Conservation (phyloP, 2,329 filamentous ascomycete species). For the Capronia coronata region DNA sequence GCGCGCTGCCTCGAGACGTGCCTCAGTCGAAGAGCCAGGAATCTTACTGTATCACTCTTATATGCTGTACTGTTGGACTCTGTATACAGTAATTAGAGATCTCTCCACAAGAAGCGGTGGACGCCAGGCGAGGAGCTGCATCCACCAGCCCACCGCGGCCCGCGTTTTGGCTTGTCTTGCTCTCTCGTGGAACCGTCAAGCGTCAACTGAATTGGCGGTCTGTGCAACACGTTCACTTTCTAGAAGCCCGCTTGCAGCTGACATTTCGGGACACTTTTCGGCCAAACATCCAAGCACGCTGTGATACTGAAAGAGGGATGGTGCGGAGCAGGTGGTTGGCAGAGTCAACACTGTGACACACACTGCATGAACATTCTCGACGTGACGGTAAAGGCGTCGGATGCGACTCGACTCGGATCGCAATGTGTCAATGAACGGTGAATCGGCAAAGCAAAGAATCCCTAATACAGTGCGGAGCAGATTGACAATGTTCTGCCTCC, state of each 20-base stretch:
- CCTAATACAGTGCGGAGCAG: background rate
- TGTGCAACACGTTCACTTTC: background rate
- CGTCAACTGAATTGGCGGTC: background rate
- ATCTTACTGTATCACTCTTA: no score
- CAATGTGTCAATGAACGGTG: no score
- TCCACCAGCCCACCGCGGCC: background rate
- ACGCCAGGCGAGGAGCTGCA: background rate
- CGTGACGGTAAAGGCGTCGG: no score
- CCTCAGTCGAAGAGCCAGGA: background rate
- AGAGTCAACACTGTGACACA: background rate
- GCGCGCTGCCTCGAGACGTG: conserved; percentile 2
- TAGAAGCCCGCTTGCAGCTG: background rate
- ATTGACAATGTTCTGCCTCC: background rate
- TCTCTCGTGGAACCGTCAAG: background rate
- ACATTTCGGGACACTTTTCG: background rate
- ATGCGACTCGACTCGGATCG: no score
- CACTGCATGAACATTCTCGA: no score
- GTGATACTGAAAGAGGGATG: background rate
- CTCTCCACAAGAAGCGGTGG: background rate
- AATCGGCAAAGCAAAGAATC: background rate
- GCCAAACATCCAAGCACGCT: background rate
- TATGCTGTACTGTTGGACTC: no score
- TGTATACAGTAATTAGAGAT: no score
- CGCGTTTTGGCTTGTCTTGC: background rate
- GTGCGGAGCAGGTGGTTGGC: background rate